Percentiles rank a stretch among this genome's conserved stretches.
Conservation (phyloP, 306 rosid species). For the Prunus salicina region DNA sequence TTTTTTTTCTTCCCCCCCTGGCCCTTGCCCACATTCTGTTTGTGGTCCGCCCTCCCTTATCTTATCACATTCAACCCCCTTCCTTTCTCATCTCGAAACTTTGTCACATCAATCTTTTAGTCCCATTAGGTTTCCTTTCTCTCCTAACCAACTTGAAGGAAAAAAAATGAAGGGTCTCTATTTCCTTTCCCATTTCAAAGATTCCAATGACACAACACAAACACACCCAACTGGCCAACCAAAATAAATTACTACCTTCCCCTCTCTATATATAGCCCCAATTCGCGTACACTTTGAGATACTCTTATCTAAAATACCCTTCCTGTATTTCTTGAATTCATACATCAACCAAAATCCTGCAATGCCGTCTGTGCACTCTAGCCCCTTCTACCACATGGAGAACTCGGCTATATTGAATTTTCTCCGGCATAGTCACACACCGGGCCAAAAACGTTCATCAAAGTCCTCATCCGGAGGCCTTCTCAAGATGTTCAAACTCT, state of each 20-base stretch:
- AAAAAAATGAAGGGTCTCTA: constrained; percentile 5
- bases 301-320: background rate
- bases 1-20: background rate
- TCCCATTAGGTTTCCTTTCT: constrained; percentile 24
- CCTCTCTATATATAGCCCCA: constrained; percentile 10
- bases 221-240: constrained; percentile 19
- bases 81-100: constrained; percentile 48
- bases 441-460: constrained; percentile 32
- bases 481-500: constrained; percentile 67
- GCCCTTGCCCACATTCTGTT: constrained; percentile 36
- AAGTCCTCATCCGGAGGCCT: constrained; percentile 52
- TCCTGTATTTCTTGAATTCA: constrained; percentile 13
- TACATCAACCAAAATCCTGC: constrained; percentile 10
- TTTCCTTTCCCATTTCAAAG: constrained; percentile 34
- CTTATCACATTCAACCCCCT: constrained; percentile 60
- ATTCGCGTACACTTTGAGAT: constrained; percentile 1
- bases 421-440: constrained; percentile 41
- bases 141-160: constrained; percentile 24
- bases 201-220: constrained; percentile 32
- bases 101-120: constrained; percentile 65
- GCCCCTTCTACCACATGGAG: constrained; percentile 78
- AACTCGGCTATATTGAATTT: constrained; percentile 61
- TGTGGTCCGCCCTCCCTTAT: constrained; percentile 71
- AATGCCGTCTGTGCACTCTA: constrained; percentile 70
- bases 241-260: background rate